Evolutionary conservation across 805 yeast genomes (phyloP), one percentile per base, ranked within the genome.

Genomic region (Cyberlindnera nakhonratchasimensis): DNA sequence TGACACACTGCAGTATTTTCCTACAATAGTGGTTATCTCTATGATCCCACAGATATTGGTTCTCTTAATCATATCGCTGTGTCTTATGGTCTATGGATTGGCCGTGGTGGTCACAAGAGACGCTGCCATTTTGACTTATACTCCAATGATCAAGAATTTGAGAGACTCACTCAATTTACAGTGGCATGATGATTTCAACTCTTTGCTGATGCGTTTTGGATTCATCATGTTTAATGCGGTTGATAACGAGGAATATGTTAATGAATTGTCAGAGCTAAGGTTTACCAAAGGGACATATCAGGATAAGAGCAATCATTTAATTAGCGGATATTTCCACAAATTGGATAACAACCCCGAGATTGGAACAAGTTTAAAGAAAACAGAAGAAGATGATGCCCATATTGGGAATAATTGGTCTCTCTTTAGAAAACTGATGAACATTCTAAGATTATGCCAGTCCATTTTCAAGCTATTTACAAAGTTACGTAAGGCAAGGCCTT

Each of bases 41-140:
- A 78, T 79, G 48, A 59, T 77, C 12, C 95, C 95, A 1, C 90
- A 86, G 53, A 58, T 84, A 16, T 58, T 80, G 29, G 75, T 81
- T 1, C 48, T 79, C 4, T 44, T 55, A 5, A 70, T 83, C 14
- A 74, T 80, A 6, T 12, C 63, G 1, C 52, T 81, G 13, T 82
- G 93, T 45, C 53, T 71, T 0, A 35, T 59, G 0, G 75, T 84
- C 5, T 83, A 82, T 53, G 52, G 66, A 0, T 47, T 80, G 33
- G 90, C 95, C 0, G 70, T 79, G 1, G 35, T 81, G 6, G 71
- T 78, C n/a, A 79, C 80, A 65, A 81, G 64, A 20, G 67, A 51
- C 46, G 49, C 41, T 36, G 46, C 52, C 8, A 63, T 54, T 33
- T 50, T 64, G 28, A 50, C 65, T 4, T 64, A 66, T 36, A 54